These are phyloP conservation scores for Phyllosticta ampelicida DNA, from an alignment of 2,329 filamentous ascomycete species.

Conservation along the genomic window DNA sequence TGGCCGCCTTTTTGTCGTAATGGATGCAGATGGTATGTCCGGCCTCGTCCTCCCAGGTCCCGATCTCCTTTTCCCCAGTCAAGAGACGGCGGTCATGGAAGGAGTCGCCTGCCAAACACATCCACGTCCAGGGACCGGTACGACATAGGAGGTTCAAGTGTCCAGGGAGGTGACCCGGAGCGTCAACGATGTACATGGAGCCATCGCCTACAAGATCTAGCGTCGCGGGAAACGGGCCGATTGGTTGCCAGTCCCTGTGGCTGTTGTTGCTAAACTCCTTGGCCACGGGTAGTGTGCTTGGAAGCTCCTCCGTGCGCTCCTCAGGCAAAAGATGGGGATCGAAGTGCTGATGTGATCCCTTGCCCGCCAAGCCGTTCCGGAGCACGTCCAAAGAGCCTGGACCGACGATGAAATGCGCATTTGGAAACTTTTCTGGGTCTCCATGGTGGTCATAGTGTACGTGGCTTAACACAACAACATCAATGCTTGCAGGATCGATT, in stretches of 20 bases:
- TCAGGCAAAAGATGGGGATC: constrained; percentile 32
- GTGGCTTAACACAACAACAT: constrained; percentile 30
- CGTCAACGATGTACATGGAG: constrained; percentile 37
- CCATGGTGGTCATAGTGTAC: constrained; percentile 36
- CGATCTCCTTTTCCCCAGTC: constrained; percentile 42
- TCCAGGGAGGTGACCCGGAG: constrained; percentile 42
- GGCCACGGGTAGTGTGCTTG: constrained; percentile 12
- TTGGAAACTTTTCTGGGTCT: constrained; percentile 27
- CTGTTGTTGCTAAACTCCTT: not conserved
- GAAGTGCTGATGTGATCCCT: constrained; percentile 28
- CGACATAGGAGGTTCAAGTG: constrained; percentile 42
- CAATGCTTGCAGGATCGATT: constrained; percentile 27
- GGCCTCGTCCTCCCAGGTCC: constrained; percentile 37
- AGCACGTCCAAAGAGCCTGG: constrained; percentile 21
- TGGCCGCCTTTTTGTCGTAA: constrained; percentile 36
- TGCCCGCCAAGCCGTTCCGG: constrained; percentile 13
- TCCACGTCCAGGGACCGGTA: constrained; percentile 29
- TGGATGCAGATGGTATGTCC: constrained; percentile 41
- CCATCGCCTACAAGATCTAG: constrained; percentile 41
- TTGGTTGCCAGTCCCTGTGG: constrained; percentile 29
- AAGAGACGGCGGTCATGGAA: constrained; percentile 44
- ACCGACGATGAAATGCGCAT: constrained; percentile 31
- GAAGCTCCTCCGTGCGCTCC: constrained; percentile 35
- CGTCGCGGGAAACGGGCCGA: constrained; percentile 34
- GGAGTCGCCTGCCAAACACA: constrained; percentile 43